Evolutionary conservation across 2,329 filamentous ascomycete species (phyloP), one percentile per base, ranked within the genome.

Genomic region (Oidium heveae): DNA sequence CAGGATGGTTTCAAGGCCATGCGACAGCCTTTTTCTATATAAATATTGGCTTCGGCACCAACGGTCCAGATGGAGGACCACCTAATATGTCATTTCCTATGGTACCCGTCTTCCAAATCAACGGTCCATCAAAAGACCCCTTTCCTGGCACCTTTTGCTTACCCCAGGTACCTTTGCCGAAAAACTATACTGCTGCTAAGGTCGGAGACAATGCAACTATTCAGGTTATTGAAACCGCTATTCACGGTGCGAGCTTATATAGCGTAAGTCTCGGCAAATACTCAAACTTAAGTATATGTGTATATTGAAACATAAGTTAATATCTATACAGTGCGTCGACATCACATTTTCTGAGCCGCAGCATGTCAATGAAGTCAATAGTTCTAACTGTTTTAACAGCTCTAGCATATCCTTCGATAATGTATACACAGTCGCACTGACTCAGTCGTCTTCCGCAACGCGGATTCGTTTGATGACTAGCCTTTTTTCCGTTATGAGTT

Each of bases 1-100:
- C 91, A 0, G 91, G 89, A 63, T 96, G 91, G 91, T 95, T 95
- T 72, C 79, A 81, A 56, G 91, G 91, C 59, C 91, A 96, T 67
- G 67, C 76, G 37, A 81, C 78, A 6, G 89, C 87, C 18, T 77
- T 86, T 62, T 74, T 94, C 65, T 94, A 94, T 70, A 72, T 96
- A 69, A 96, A 96, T 71, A 74, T 96, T 55, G 91, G 91, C 60
- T 79, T 88, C 59, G 86, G 85, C 59, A 86, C 75, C 36, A 72
- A 75, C 10, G 77, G 75, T 0, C 77, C 78, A 16, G 72, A 74
- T 57, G 55, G 56, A n/a, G 78, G 83, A 8, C 89, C 91, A 0
- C 67, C 69, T 7, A 96, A 96, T 72, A 93, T 93, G 81, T 93
- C 86, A 59, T 78, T 83, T 66, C 72, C 79, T 22, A 91, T 95